Base-by-base conservation (phyloP, 176 grass and related monocot genomes). In the Musa acuminata region DNA sequence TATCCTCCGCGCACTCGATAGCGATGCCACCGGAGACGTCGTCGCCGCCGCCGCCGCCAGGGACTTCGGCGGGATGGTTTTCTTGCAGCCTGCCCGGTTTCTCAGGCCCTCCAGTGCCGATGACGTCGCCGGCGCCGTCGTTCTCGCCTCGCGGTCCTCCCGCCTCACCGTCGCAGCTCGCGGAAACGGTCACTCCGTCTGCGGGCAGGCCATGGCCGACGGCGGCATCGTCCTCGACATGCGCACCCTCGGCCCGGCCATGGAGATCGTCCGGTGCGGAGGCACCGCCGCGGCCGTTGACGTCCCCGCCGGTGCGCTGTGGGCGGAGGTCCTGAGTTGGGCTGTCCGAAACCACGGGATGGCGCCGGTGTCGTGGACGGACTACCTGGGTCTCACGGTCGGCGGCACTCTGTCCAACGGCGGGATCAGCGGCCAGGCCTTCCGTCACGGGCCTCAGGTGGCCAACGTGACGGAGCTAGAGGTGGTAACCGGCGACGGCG, bases 241-340 rank as follows among this genome's bases (percentile, higher is more conserved):
- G 95, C 95, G 95, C 19, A 74, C 85, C 16, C 77, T 88, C 14
- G 71, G 80, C 35, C 65, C 81, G 13, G 67, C 72, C 43, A 59
- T 67, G 81, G 69, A 83, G 35, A 74, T 88, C 1, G 79, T 84
- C 19, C 69, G 13, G 17, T n/a, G 21, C 66, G 3, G n/a, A 1
- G 19, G 75, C 52, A 79, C 79, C 5, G 53, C 19, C 2, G 24
- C 13, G 16, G 84, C 74, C 23, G 90, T 84, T 3, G 95, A 99
- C 62, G 90, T 94, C 50, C 78, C 90, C 0, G 88, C 86, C 13
- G 95, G 95, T 52, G 91, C 91, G 64, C 85, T 99, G 20, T 94
- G 95, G 95, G 86, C 89, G 79, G 95, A 99, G 82, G 88, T 99
- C 19, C 87, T 99, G 72, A 86, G 84, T 16, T 99, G 95, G 95